A percentile compares a stretch with the other conserved stretches of the same genome.
These are phyloP conservation scores for Flagelloscypha sp. DNA, from an alignment of 768 basidiomycete genomes.

Conservation along the genomic window DNA sequence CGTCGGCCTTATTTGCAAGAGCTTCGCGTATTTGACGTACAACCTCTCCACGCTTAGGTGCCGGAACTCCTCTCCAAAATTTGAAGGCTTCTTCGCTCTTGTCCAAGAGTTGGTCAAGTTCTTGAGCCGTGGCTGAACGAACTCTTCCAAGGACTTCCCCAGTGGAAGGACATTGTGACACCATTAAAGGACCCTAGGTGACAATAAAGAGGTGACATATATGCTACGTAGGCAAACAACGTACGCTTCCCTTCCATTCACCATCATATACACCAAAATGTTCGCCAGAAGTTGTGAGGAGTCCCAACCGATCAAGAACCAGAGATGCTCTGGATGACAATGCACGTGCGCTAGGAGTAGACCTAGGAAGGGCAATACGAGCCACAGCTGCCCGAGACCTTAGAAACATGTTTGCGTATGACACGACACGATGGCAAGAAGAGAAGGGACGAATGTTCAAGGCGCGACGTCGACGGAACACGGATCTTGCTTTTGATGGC, in stretches of 20 bases:
- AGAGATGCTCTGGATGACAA: conserved; percentile 66
- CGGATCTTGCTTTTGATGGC: no score
- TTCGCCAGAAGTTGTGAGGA: conserved; percentile 44
- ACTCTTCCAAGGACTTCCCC: conserved; percentile 72
- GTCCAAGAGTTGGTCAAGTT: conserved; percentile 60
- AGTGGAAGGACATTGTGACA: conserved; percentile 77
- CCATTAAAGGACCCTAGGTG: conserved; percentile 60
- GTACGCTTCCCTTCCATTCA: conserved; percentile 64
- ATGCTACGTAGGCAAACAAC: no score
- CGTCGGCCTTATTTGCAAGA: conserved; percentile 70
- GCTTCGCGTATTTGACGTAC: conserved; percentile 82
- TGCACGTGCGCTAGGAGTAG: conserved; percentile 29
- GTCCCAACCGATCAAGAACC: conserved; percentile 57
- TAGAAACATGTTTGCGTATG: no score
- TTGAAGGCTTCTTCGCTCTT: conserved; percentile 69
- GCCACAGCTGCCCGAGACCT: no score
- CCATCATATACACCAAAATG: conserved; percentile 77
- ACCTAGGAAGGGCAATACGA: no score
- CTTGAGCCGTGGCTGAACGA: conserved; percentile 36
- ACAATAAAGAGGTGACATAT: no score
- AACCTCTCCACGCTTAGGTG: conserved; percentile 83
- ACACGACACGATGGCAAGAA: no score
- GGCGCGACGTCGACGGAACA: no score
- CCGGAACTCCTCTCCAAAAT: conserved; percentile 68
- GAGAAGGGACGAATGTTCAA: no score